Percentiles rank a stretch among this genome's conserved stretches.
Evolutionary conservation across 805 yeast genomes (phyloP).

Genomic region (Wickerhamiella australiensis): DNA sequence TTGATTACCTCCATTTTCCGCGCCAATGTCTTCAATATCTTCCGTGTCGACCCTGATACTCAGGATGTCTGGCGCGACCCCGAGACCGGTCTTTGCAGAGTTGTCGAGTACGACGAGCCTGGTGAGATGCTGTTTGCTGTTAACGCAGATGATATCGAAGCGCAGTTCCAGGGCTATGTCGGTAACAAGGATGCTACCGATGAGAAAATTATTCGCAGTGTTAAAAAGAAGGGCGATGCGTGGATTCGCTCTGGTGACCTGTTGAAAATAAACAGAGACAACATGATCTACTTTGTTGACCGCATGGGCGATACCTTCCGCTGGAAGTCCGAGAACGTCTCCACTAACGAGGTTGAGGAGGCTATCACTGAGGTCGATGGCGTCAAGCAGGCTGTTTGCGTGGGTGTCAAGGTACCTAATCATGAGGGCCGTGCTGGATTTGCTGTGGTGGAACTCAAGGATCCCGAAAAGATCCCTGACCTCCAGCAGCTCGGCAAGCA

Average conservation of each 20-base stretch:
- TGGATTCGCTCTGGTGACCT: conserved; percentile 86
- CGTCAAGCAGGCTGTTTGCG: conserved; percentile 54
- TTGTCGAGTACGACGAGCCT: conserved; percentile 49
- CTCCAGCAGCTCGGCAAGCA: conserved; percentile 32
- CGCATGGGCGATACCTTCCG: conserved; percentile 90
- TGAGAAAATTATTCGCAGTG: conserved; percentile 60
- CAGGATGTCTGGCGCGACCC: conserved; percentile 59
- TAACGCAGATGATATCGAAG: conserved; percentile 48
- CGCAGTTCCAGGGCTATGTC: conserved; percentile 78
- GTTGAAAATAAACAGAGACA: conserved; percentile 52
- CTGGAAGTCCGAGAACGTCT: conserved; percentile 93
- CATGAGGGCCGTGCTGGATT: conserved; percentile 95
- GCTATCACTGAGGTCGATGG: conserved; percentile 33
- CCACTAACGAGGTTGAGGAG: conserved; percentile 86
- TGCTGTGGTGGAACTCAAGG: conserved; percentile 54
- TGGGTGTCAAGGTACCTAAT: conserved; percentile 75
- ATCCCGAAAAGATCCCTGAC: conserved; percentile 27
- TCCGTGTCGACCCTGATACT: conserved; percentile 71
- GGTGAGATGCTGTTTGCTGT: conserved; percentile 82
- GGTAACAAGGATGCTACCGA: conserved; percentile 71
- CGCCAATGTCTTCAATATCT: conserved; percentile 42
- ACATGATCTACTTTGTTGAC: conserved; percentile 73
- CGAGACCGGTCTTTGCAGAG: conserved; percentile 46
- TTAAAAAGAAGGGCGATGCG: conserved; percentile 77
- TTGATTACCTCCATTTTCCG: conserved; percentile 33